phyloP scores from a whole-genome alignment of 345 rosid genomes.

The Pseudoturritis turrita region DNA sequence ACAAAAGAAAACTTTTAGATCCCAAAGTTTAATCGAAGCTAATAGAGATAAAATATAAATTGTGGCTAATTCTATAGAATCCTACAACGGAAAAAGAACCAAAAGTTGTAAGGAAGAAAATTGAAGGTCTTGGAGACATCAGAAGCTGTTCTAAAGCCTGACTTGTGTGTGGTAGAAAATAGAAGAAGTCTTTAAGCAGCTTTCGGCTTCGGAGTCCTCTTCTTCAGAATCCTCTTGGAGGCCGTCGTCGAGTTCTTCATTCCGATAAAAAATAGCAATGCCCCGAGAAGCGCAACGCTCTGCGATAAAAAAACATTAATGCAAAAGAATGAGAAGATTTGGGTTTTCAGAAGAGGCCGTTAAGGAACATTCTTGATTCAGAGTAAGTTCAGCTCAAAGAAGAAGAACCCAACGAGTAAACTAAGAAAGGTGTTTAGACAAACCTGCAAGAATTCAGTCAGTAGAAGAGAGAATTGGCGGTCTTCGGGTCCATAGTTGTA shows the following conservation, averaged over 20 bases:
- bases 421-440: neutral
- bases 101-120: neutral
- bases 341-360: neutral
- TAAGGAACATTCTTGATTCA: neutral
- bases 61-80: constrained; percentile 13
- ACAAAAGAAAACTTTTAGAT: neutral
- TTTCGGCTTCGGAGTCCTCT: constrained; percentile 53
- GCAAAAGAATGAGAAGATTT: neutral
- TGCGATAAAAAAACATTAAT: constrained; percentile 26
- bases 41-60: neutral
- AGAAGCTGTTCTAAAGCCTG: constrained; percentile 18
- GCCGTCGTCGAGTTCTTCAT: constrained; percentile 65
- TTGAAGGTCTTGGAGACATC: neutral
- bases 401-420: neutral
- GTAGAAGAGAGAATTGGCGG: constrained; percentile 40
- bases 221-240: constrained; percentile 42
- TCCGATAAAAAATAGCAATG: constrained; percentile 75
- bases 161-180: neutral
- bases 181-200: constrained; percentile 38
- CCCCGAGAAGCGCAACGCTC: constrained; percentile 76
- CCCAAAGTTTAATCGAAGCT: neutral
- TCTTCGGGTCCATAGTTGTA: constrained; percentile 54
- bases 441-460: constrained; percentile 65
- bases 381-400: neutral
- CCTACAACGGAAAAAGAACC: constrained; percentile 3